Evolutionary conservation across 805 yeast genomes (phyloP), one percentile per base, ranked within the genome.

Genomic region (Kockiozyma suomiensis): DNA sequence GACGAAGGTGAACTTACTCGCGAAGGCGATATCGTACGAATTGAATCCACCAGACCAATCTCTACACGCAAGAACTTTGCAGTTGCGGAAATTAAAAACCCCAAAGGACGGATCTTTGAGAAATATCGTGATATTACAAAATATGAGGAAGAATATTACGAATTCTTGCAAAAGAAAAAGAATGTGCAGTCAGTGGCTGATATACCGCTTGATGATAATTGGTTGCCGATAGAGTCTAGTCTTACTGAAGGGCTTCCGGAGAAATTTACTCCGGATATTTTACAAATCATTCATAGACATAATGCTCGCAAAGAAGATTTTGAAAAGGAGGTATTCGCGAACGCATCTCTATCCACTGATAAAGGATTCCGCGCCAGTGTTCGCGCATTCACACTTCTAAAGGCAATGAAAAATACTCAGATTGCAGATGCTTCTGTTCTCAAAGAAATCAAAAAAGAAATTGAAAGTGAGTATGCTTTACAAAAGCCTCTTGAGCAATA

Each of bases 11-110:
- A 89, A 70, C 81, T 90, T 54, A 89, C 97, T 68, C 86, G 91
- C 72, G 97, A 91, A 73, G 99, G 99, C 47, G 99, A 93, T 77
- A 79, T 93, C 64, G 98, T 94, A 15, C 84, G 98, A 74, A 90
- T 93, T 59, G 96, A 93, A 74, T 74, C 75, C 62, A 87, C 91
- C 38, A 86, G 97, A 65, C 96, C 96, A 43, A 75, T 91, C 43
- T 86, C 96, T 17, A 82, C 92, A 17, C 80, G 86, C 61, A 93
- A 93, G 75, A 83, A 81, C 62, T 93, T 93, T 77, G 91, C 97
- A 8, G 85, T 93, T 60, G 97, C 97, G 1, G 97, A 93, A 72
- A 89, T 93, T 92, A 91, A 71, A 93, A 90, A 74, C 32, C 54
- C 61, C 13, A 47, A 53, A 19, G 61, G 61, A 17, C 58, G 47